A percentile compares a stretch with the other conserved stretches of the same genome.
Conservation (phyloP, 306 rosid species). For the Lupinus albus region DNA sequence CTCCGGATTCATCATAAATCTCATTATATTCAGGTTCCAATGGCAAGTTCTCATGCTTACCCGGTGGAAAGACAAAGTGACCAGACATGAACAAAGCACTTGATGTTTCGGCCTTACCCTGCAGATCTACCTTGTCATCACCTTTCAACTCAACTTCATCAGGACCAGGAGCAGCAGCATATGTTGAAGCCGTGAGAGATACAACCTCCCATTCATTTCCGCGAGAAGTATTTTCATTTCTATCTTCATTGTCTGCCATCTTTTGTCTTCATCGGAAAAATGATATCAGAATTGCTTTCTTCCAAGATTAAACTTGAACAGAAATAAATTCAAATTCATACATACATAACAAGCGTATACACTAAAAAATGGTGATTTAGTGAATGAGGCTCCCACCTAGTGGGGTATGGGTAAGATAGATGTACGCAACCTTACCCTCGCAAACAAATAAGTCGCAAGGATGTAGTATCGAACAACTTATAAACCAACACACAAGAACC, state of each 20-base stretch:
- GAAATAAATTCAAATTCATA: constrained; percentile 7
- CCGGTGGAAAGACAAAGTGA: constrained; percentile 91
- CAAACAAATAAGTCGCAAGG: too few species aligned
- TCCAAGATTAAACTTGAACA: constrained; percentile 23
- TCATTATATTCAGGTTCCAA: constrained; percentile 58
- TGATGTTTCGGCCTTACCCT: constrained; percentile 74
- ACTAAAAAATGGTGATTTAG: too few species aligned
- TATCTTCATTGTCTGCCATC: constrained; percentile 80
- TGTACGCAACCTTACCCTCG: too few species aligned
- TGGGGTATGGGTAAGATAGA: too few species aligned
- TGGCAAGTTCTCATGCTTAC: constrained; percentile 81
- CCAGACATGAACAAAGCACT: constrained; percentile 77
- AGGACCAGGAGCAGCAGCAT: constrained; percentile 87
- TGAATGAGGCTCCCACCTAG: too few species aligned
- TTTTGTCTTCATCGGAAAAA: constrained; percentile 43
- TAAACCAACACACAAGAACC: neutral
- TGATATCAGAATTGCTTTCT: constrained; percentile 37
- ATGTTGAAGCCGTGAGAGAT: constrained; percentile 87
- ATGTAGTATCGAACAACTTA: constrained; percentile 6
- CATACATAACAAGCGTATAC: neutral
- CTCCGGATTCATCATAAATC: constrained; percentile 53
- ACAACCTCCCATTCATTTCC: constrained; percentile 98
- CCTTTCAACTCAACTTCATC: constrained; percentile 56
- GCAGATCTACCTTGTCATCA: constrained; percentile 48
- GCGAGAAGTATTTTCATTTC: constrained; percentile 65